These are phyloP conservation scores for Citrullus amarus DNA, from an alignment of 306 rosid species.

Conservation along the genomic window DNA sequence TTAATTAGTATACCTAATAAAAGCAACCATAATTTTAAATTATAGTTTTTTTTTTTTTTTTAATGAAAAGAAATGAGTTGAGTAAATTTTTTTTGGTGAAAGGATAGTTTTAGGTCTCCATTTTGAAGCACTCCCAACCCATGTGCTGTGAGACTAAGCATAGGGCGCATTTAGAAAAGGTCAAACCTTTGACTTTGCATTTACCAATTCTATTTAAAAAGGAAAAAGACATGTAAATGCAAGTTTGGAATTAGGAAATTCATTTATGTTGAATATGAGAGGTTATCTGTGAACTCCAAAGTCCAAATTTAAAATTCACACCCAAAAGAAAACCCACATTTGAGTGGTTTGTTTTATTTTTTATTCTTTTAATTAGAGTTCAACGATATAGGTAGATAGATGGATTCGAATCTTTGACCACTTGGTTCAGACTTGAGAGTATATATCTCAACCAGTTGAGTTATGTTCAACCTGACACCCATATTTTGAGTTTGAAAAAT, in stretches of 20 bases:
- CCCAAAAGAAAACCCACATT: background rate
- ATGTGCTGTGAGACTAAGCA: background rate
- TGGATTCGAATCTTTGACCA: too few relatives aligned
- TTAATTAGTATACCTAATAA: background rate
- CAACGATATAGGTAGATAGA: too few relatives aligned
- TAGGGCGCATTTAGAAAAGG: background rate
- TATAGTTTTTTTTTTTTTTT: background rate
- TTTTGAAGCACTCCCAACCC: too few relatives aligned
- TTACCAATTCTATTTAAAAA: background rate
- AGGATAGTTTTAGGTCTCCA: background rate
- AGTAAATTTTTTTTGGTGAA: background rate
- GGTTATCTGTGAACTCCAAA: background rate
- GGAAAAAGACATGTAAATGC: background rate
- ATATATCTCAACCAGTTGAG: too few relatives aligned
- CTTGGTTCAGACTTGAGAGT: too few relatives aligned
- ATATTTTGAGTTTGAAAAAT: too few relatives aligned
- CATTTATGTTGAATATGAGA: background rate
- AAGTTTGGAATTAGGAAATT: background rate
- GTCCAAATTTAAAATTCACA: background rate
- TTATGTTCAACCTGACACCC: too few relatives aligned
- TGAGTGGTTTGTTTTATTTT: too few relatives aligned
- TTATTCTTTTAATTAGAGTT: too few relatives aligned
- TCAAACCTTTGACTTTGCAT: constrained; percentile 4
- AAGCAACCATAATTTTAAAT: background rate
- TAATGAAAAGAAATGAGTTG: background rate